Percentiles rank a stretch among this genome's conserved stretches.
Evolutionary conservation across 2,329 filamentous ascomycete species (phyloP).

Genomic region (Cordyceps sp.): DNA sequence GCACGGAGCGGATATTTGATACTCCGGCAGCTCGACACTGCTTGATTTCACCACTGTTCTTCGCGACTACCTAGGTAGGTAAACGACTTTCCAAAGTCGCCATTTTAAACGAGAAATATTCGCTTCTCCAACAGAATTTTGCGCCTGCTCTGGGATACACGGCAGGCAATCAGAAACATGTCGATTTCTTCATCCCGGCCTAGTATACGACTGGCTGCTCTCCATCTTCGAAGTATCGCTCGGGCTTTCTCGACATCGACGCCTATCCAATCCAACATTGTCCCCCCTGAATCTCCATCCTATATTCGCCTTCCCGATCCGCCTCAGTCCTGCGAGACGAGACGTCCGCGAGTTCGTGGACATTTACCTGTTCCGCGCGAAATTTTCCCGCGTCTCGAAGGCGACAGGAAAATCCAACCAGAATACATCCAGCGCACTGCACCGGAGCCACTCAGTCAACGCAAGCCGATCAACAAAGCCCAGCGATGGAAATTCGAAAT

Average conservation of each 20-base stretch:
- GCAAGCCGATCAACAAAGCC: constrained; percentile 17
- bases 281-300: constrained; percentile 73
- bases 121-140: too few species aligned
- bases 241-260: constrained; percentile 17
- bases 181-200: constrained; percentile 8
- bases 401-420: constrained; percentile 40
- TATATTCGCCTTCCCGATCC: constrained; percentile 71
- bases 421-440: constrained; percentile 45
- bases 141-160: too few species aligned
- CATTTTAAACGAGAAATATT: too few species aligned
- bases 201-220: constrained; percentile 10
- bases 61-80: too few species aligned
- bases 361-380: constrained; percentile 69
- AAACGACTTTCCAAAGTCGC: too few species aligned
- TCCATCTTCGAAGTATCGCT: constrained; percentile 10
- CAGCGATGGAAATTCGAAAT: constrained; percentile 55
- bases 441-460: constrained; percentile 29
- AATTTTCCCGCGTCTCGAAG: constrained; percentile 47
- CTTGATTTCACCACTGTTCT: too few species aligned
- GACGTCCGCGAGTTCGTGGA: constrained; percentile 44
- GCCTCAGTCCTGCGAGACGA: constrained; percentile 47
- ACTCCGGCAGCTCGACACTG: too few species aligned
- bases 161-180: constrained; percentile 10
- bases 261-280: constrained; percentile 29
- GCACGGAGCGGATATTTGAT: too few species aligned